A percentile compares a stretch with the other conserved stretches of the same genome.
Conservation (phyloP, 2,329 filamentous ascomycete species). For the Eurotiales sp. region DNA sequence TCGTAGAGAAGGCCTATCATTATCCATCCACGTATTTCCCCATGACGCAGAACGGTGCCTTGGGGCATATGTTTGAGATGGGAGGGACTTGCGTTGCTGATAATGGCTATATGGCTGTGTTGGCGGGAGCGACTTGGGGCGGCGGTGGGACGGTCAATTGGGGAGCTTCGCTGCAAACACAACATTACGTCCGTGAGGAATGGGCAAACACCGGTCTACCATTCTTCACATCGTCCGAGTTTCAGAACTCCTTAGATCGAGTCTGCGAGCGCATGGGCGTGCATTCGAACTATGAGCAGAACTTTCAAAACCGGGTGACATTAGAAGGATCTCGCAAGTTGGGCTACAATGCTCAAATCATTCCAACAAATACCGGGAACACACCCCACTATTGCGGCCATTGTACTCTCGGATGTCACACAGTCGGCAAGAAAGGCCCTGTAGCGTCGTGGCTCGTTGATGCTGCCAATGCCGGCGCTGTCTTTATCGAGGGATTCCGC, state of each 20-base stretch:
- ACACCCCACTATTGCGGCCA: slow-evolving; percentile 70
- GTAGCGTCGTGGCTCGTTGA: slow-evolving; percentile 73
- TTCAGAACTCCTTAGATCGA: slow-evolving; percentile 73
- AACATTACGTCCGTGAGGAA: slow-evolving; percentile 72
- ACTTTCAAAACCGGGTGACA: slow-evolving; percentile 66
- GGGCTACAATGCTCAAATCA: slow-evolving; percentile 64
- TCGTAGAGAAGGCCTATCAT: slow-evolving; percentile 79
- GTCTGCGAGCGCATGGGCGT: slow-evolving; percentile 79
- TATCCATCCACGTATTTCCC: slow-evolving; percentile 70
- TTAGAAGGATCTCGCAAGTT: slow-evolving; percentile 71
- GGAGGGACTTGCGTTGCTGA: slow-evolving; percentile 56
- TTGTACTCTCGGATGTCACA: slow-evolving; percentile 58
- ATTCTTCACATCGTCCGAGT: slow-evolving; percentile 70
- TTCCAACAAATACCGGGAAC: slow-evolving; percentile 76
- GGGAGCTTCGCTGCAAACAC: slow-evolving; percentile 65
- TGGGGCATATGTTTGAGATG: slow-evolving; percentile 65
- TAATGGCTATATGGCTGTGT: slow-evolving; percentile 56
- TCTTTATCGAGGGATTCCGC: slow-evolving; percentile 79
- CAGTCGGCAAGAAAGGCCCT: slow-evolving; percentile 74
- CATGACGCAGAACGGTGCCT: slow-evolving; percentile 62
- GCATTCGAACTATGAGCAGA: slow-evolving; percentile 65
- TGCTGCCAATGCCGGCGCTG: slow-evolving; percentile 70
- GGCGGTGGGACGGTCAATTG: slow-evolving; percentile 89
- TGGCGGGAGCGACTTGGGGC: slow-evolving; percentile 72
- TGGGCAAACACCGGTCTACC: slow-evolving; percentile 69